These are phyloP conservation scores for Auriscalpium orientale DNA, from an alignment of 768 basidiomycete genomes.

Conservation along the genomic window DNA sequence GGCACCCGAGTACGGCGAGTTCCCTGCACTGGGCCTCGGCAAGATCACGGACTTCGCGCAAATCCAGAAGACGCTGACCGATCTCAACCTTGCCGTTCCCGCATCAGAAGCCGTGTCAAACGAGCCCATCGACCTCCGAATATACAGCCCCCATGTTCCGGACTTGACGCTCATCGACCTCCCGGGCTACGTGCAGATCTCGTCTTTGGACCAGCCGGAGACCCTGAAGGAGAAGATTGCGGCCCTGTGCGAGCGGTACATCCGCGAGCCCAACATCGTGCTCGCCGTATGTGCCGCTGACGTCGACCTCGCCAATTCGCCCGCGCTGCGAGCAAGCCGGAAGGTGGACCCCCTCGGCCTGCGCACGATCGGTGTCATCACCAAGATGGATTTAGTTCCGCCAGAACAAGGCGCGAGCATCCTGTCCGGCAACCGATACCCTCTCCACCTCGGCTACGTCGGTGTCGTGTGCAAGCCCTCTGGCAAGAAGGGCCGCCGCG, in stretches of 20 bases:
- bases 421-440: constrained; percentile 85
- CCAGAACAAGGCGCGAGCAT: constrained; percentile 78
- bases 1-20: constrained; percentile 83
- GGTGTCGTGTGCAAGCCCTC: constrained; percentile 88
- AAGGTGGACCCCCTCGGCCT: constrained; percentile 92
- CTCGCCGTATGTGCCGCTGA: constrained; percentile 98
- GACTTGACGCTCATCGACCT: constrained; percentile 97
- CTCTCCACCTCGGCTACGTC: constrained; percentile 95
- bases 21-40: constrained; percentile 83
- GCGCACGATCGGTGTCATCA: constrained; percentile 94
- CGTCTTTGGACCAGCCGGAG: constrained; percentile 94
- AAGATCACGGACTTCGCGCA: constrained; percentile 87
- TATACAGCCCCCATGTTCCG: constrained; percentile 92
- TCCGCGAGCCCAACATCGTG: constrained; percentile 98
- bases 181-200: constrained; percentile 94
- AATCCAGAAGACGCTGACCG: constrained; percentile 88
- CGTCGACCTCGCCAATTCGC: constrained; percentile 97
- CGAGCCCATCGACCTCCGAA: constrained; percentile 93
- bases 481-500: constrained; percentile 44
- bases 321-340: constrained; percentile 87
- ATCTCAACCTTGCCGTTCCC: constrained; percentile 92
- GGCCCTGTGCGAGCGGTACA: constrained; percentile 87
- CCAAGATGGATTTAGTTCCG: constrained; percentile 97
- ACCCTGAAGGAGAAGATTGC: constrained; percentile 89
- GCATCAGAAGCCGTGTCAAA: constrained; percentile 86